Evolutionary conservation across 441 rosid genomes (phyloP).

Genomic region (Adansonia grandidieri): DNA sequence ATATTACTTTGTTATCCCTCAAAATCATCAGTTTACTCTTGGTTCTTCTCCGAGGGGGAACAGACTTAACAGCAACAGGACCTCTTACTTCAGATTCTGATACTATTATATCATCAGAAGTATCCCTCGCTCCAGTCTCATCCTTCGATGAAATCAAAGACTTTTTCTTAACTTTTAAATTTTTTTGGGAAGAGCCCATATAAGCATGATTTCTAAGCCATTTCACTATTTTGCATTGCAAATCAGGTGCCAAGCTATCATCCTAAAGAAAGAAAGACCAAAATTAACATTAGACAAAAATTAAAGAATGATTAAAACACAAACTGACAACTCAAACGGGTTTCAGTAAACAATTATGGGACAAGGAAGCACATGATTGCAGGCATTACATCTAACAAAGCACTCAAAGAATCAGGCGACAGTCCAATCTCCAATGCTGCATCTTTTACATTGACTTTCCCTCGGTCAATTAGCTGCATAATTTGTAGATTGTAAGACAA

Average conservation of each 20-base stretch:
- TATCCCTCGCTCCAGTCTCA: constrained; percentile 44
- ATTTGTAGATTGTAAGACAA: constrained; percentile 31
- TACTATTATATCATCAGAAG: constrained; percentile 49
- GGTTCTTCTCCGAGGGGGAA: constrained; percentile 67
- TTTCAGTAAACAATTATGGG: constrained; percentile 20
- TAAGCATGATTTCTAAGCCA: constrained; percentile 86
- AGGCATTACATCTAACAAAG: constrained; percentile 68
- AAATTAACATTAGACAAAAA: constrained; percentile 30
- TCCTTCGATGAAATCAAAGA: constrained; percentile 45
- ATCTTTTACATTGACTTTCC: constrained; percentile 79
- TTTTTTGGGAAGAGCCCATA: constrained; percentile 54
- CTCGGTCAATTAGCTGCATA: constrained; percentile 84
- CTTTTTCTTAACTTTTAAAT: constrained; percentile 48
- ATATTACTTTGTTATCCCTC: constrained; percentile 45
- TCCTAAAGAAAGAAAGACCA: constrained; percentile 51
- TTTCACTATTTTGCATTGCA: constrained; percentile 64
- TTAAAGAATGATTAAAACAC: constrained; percentile 24
- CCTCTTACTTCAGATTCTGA: constrained; percentile 52
- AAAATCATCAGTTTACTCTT: constrained; percentile 53
- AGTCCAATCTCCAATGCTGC: constrained; percentile 82
- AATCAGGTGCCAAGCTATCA: constrained; percentile 62
- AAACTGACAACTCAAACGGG: constrained; percentile 6
- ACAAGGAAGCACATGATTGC: constrained; percentile 26
- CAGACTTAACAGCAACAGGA: constrained; percentile 72
- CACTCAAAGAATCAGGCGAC: constrained; percentile 63